Evolutionary conservation across 176 grass and related monocot species (phyloP).

Genomic region (Phoenix dactylifera): DNA sequence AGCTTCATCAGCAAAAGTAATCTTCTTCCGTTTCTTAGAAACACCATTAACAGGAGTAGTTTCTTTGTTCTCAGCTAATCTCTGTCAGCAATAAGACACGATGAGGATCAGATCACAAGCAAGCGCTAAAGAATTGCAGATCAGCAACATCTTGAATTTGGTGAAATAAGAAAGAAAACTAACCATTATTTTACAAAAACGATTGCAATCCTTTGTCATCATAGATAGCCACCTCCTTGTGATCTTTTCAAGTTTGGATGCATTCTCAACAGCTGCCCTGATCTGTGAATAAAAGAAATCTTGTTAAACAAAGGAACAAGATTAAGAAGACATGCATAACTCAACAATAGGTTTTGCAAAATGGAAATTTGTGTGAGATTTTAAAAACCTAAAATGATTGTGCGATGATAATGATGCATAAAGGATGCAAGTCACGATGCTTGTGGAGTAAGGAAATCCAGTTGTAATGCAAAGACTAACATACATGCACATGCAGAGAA

Average conservation of each 20-base stretch:
- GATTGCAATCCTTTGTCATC: conserved; percentile 92
- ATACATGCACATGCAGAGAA: too few species aligned
- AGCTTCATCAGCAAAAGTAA: conserved; percentile 84
- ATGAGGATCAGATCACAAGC: neutral
- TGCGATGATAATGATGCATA: too few species aligned
- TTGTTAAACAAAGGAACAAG: conserved; percentile 10
- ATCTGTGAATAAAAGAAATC: conserved; percentile 31
- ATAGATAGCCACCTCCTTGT: conserved; percentile 63
- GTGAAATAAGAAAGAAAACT: conserved; percentile 15
- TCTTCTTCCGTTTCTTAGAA: conserved; percentile 49
- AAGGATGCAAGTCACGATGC: too few species aligned
- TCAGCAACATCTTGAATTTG: too few species aligned
- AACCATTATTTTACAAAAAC: conserved; percentile 99
- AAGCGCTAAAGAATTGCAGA: conserved; percentile 1
- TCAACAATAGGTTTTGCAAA: too few species aligned
- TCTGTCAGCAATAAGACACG: conserved; percentile 38
- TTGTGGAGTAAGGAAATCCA: too few species aligned
- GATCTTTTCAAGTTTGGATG: conserved; percentile 62
- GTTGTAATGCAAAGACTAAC: too few species aligned
- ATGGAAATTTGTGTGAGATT: too few species aligned
- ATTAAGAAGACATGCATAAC: neutral
- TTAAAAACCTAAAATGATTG: too few species aligned
- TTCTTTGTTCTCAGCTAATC: conserved; percentile 30
- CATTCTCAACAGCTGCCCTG: conserved; percentile 56
- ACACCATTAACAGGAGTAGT: conserved; percentile 19